Percentiles rank a stretch among this genome's conserved stretches.
Evolutionary conservation across 345 rosid species (phyloP).

Genomic region (Pseudoturritis turrita): DNA sequence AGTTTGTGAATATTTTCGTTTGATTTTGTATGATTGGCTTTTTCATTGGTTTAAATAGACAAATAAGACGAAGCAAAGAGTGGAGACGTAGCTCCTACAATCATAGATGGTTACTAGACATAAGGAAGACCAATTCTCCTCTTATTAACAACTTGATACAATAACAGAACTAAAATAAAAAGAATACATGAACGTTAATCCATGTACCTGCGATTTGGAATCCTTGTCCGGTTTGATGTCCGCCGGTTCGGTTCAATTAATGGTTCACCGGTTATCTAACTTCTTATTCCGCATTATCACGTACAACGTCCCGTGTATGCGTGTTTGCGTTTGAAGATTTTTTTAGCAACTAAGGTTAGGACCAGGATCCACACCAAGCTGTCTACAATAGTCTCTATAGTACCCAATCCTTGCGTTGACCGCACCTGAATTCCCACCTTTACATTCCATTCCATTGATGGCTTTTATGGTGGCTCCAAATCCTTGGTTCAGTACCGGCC

Average conservation of each 20-base stretch:
- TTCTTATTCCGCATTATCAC: neutral
- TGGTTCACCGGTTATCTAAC: too few species aligned
- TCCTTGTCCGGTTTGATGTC: neutral
- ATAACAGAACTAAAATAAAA: neutral
- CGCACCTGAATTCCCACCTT: neutral
- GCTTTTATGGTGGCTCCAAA: slow-evolving; percentile 10
- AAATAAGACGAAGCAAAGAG: too few species aligned
- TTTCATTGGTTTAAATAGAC: too few species aligned
- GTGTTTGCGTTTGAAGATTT: too few species aligned
- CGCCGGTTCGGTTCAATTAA: too few species aligned
- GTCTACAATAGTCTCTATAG: slow-evolving; percentile 40
- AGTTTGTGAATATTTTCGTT: too few species aligned
- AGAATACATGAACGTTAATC: neutral
- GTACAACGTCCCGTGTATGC: neutral
- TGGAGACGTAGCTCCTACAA: neutral
- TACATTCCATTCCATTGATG: neutral
- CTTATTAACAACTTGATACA: neutral
- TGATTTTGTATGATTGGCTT: too few species aligned
- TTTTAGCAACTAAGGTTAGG: slow-evolving; percentile 34
- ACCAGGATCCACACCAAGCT: slow-evolving; percentile 38
- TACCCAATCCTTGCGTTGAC: neutral
- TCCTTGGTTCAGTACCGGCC: slow-evolving; percentile 21
- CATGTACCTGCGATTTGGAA: too few species aligned
- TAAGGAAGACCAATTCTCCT: neutral
- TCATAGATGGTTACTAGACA: neutral